phyloP scores from a whole-genome alignment of 1,284 basidiomycete species.

The Ustilago tritici region DNA sequence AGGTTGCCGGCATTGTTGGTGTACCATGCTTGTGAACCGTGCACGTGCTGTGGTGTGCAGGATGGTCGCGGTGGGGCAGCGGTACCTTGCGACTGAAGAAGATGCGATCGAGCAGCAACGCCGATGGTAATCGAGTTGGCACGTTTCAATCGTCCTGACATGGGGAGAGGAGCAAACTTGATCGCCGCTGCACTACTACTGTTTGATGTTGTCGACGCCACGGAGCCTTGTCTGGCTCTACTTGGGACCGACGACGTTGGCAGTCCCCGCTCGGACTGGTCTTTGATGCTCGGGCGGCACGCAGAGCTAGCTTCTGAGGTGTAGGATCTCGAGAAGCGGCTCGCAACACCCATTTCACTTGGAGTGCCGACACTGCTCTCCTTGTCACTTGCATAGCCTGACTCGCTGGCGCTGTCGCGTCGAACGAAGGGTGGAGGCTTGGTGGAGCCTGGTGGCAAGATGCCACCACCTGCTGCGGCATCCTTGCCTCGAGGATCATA shows the following conservation, averaged over 20 bases:
- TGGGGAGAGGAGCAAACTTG: conserved; percentile 62
- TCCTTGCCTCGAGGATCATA: conserved; percentile 57
- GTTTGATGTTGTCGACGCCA: conserved; percentile 35
- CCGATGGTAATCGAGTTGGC: conserved; percentile 67
- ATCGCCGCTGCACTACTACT: conserved; percentile 53
- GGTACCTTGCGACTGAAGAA: conserved; percentile 61
- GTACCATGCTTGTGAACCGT: conserved; percentile 49
- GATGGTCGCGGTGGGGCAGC: conserved; percentile 36
- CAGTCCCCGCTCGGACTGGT: conserved; percentile 23
- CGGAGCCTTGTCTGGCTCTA: conserved; percentile 27
- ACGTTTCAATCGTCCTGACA: conserved; percentile 57
- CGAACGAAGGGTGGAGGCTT: conserved; percentile 7
- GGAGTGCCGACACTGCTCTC: conserved; percentile 32
- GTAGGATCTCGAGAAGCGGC: conserved; percentile 24
- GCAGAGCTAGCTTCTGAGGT: conserved; percentile 33
- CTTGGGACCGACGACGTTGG: background rate
- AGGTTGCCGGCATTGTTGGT: conserved; percentile 9
- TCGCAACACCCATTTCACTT: conserved; percentile 29
- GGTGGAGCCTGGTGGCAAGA: conserved; percentile 32
- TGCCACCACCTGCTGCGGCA: conserved; percentile 54
- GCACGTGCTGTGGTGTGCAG: conserved; percentile 36
- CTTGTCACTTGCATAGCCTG: conserved; percentile 43
- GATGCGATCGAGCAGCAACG: conserved; percentile 62
- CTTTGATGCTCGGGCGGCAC: conserved; percentile 10
- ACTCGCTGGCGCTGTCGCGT: conserved; percentile 34